Base-by-base conservation (phyloP, 2,329 filamentous ascomycete genomes). In the Aspergillus jensenii region DNA sequence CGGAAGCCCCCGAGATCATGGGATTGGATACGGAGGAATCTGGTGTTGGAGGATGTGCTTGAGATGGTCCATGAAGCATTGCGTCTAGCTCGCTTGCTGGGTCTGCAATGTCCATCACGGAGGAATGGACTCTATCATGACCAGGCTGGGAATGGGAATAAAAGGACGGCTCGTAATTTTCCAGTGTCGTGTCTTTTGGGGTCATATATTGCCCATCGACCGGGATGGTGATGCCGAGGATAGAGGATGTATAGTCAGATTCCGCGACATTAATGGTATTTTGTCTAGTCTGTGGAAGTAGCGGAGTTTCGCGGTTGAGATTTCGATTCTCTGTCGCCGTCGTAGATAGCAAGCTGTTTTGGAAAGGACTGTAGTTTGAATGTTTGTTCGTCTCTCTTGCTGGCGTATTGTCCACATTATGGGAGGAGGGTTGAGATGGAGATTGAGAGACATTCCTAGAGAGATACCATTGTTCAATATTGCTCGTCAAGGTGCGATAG, bases 181-280 rank as follows among this genome's bases (percentile, higher is more conserved):
- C 67, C 68, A 70, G 70, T 2, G 62, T 52, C 4, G 68, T 67
- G 25, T 74, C 71, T 41, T 71, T 71, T 11, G 70, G 70, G 0
- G 70, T 72, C 62, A 69, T 62, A 14, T 70, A 71, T 43, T 70
- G 69, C 8, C 59, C 65, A 50, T 74, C 71, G 3, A 65, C 67
- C 14, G 70, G 70, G 14, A 74, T 74, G 39, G 61, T 71, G 21
- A 72, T 72, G 27, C 70, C 71, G 15, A 71, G 59, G 4, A 71
- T 68, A 11, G 71, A 68, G 2, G 70, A 67, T 3, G 65, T 62
- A 55, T 69, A 68, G 47, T 63, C 62, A 7, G 58, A 41, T 41
- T 70, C 65, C 8, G 62, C 51, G 15, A 59, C 54, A 11, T 62
- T 59, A n/a, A 52, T 25, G 8, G 60, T 39, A 21, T 59, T 62